Conservation (phyloP, 192 early-diverging fungal species). For the Coemansia aciculifera region DNA sequence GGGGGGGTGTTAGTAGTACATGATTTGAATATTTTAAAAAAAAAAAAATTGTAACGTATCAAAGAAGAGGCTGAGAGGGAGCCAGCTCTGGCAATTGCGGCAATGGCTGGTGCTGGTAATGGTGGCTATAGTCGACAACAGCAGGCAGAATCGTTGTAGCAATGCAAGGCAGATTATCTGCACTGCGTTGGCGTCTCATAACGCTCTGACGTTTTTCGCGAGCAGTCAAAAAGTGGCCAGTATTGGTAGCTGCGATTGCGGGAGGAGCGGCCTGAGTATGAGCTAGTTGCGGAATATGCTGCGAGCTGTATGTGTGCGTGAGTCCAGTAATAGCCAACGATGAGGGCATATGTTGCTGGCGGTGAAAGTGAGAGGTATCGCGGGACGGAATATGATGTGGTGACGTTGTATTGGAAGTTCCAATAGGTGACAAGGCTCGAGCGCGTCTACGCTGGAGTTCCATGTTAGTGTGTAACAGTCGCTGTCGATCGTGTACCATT, state of each 20-base stretch:
- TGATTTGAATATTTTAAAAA: neutral
- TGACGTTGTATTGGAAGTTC: neutral
- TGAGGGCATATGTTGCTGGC: constrained; percentile 24
- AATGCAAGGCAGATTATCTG: constrained; percentile 21
- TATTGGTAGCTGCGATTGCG: neutral
- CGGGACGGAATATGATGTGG: neutral
- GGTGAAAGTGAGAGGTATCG: constrained; percentile 6
- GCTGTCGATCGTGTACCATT: constrained; percentile 38
- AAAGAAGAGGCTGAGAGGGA: constrained; percentile 4
- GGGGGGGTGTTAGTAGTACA: neutral
- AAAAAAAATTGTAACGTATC: neutral
- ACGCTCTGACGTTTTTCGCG: constrained; percentile 40
- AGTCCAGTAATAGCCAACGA: constrained; percentile 2
- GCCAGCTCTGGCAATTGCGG: constrained; percentile 10
- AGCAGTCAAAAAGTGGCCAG: constrained; percentile 26
- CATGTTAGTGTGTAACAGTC: neutral
- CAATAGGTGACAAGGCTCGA: neutral
- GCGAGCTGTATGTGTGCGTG: neutral
- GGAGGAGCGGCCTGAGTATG: neutral
- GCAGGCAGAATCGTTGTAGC: neutral
- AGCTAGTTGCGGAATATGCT: neutral
- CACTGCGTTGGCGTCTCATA: constrained; percentile 43
- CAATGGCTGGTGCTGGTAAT: constrained; percentile 32
- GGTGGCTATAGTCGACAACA: constrained; percentile 17
- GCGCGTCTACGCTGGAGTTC: constrained; percentile 9